phyloP scores from a whole-genome alignment of 768 basidiomycete genomes.

The Ephemerocybe angulata region DNA sequence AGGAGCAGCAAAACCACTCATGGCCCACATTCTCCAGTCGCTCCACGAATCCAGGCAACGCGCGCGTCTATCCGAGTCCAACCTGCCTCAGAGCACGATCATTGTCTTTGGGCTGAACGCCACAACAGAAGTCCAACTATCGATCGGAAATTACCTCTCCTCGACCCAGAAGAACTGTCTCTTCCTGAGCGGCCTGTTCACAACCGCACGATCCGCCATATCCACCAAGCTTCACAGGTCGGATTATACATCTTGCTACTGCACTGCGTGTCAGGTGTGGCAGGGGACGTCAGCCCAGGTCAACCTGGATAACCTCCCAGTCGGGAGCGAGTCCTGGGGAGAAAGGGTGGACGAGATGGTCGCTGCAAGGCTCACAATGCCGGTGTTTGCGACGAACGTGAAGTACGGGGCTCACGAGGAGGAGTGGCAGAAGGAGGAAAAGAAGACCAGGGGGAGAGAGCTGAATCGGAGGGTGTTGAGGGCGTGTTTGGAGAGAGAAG shows the following conservation, averaged over 20 bases:
- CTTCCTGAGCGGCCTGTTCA: not conserved
- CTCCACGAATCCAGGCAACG: not conserved
- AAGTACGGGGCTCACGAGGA: not conserved
- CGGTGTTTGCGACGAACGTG: not conserved
- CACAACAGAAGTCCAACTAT: not conserved
- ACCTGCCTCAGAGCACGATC: not conserved
- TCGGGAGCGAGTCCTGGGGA: not conserved
- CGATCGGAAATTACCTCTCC: not conserved
- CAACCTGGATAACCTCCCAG: not conserved
- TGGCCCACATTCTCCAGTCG: constrained; percentile 4
- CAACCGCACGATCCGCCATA: not conserved
- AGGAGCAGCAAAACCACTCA: constrained; percentile 5
- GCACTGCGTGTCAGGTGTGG: not conserved
- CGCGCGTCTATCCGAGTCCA: not conserved
- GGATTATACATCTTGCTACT: not conserved
- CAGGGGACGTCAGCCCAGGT: not conserved
- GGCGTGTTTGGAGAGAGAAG: constrained; percentile 1
- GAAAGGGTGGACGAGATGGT: not conserved
- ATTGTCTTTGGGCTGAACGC: not conserved
- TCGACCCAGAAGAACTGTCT: not conserved
- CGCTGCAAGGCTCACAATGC: not conserved
- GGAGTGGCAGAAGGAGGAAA: not conserved
- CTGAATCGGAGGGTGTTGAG: not conserved
- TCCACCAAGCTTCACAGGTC: not conserved
- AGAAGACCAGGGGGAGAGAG: not conserved